Conservation (phyloP, 2,329 filamentous ascomycete genomes). For the Ophiostoma perfectum region DNA sequence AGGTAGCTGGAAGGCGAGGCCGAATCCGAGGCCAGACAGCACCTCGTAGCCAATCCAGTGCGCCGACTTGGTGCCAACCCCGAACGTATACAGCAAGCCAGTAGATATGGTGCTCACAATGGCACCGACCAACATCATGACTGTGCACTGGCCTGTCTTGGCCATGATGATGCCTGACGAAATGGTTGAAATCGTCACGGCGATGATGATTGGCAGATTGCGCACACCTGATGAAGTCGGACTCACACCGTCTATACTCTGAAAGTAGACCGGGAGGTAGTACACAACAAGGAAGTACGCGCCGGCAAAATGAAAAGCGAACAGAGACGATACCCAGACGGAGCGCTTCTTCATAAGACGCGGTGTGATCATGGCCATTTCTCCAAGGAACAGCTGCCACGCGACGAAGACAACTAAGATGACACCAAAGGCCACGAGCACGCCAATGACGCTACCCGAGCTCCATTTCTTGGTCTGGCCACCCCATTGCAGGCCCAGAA, state of each 20-base stretch:
- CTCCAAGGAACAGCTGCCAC: conserved; percentile 36
- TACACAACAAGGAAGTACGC: conserved; percentile 41
- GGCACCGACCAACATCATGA: conserved; percentile 33
- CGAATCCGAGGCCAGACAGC: conserved; percentile 42
- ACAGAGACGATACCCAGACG: conserved; percentile 39
- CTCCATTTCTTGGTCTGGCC: conserved; percentile 39
- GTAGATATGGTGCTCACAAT: conserved; percentile 34
- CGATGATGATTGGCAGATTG: conserved; percentile 39
- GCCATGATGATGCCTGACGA: conserved; percentile 34
- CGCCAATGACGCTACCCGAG: conserved; percentile 34
- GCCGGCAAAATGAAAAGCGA: conserved; percentile 40
- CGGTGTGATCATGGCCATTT: conserved; percentile 46
- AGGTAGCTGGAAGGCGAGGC: conserved; percentile 42
- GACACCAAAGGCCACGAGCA: conserved; percentile 34
- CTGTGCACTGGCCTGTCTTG: conserved; percentile 31
- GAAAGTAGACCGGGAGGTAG: conserved; percentile 49
- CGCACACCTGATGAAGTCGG: conserved; percentile 37
- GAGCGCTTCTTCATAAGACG: conserved; percentile 41
- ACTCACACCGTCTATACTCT: conserved; percentile 40
- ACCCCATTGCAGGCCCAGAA: conserved; percentile 42
- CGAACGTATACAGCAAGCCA: conserved; percentile 38
- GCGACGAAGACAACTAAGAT: conserved; percentile 19
- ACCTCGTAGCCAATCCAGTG: conserved; percentile 47
- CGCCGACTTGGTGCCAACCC: conserved; percentile 31
- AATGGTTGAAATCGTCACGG: conserved; percentile 36